phyloP scores from a whole-genome alignment of 768 basidiomycete genomes.

The Cantharellus cinnabarinus region DNA sequence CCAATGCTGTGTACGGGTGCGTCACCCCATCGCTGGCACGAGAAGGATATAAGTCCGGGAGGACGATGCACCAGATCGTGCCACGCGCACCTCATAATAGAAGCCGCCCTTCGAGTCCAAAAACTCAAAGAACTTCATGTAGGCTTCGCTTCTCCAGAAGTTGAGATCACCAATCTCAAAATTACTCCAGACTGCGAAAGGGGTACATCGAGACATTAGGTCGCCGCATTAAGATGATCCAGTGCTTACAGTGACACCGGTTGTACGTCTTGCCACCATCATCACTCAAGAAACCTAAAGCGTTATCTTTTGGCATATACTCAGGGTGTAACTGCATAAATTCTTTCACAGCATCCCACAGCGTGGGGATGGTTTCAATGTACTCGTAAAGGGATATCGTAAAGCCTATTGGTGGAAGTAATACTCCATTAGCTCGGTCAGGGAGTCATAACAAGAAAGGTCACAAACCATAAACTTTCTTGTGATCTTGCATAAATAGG shows the following conservation, averaged over 20 bases:
- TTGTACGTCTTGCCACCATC: slow-evolving; percentile 56
- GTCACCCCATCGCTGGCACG: slow-evolving; percentile 68
- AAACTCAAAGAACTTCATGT: slow-evolving; percentile 64
- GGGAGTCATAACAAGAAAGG: not conserved
- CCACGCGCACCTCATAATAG: slow-evolving; percentile 52
- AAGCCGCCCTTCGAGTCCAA: slow-evolving; percentile 68
- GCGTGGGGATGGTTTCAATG: slow-evolving; percentile 54
- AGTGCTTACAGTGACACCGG: slow-evolving; percentile 46
- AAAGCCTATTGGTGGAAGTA: slow-evolving; percentile 30
- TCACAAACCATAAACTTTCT: slow-evolving; percentile 57
- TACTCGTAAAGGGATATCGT: slow-evolving; percentile 66
- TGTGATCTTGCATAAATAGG: slow-evolving; percentile 53
- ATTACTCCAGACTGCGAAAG: slow-evolving; percentile 69
- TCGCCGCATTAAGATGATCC: not conserved
- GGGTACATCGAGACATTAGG: not conserved
- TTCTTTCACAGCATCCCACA: slow-evolving; percentile 60
- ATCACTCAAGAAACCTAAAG: slow-evolving; percentile 55
- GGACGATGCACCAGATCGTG: not conserved
- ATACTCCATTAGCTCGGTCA: slow-evolving; percentile 4
- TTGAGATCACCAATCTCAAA: slow-evolving; percentile 79
- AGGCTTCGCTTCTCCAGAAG: slow-evolving; percentile 68
- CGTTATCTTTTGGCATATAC: slow-evolving; percentile 40
- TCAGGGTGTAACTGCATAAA: slow-evolving; percentile 46
- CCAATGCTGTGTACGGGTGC: slow-evolving; percentile 84
- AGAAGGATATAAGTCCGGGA: slow-evolving; percentile 6